phyloP scores from a whole-genome alignment of 108 stramenopile species.

The Skeletonema tropicum region DNA sequence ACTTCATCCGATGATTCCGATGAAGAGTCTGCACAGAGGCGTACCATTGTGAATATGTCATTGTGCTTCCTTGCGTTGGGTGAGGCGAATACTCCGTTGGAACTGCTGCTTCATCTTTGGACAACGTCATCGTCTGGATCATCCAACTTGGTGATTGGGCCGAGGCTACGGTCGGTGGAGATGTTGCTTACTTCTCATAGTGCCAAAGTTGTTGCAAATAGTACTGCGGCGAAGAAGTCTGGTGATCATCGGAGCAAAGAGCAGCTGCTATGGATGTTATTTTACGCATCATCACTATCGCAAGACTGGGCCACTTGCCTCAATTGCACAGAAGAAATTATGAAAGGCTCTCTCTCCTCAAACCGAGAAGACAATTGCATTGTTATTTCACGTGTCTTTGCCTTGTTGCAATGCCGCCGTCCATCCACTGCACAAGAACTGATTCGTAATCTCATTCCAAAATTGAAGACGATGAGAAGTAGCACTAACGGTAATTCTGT shows the following conservation, averaged over 20 bases:
- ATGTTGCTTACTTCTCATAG: constrained; percentile 11
- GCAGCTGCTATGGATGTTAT: constrained; percentile 46
- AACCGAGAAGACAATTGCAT: neutral
- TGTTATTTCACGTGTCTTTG: constrained; percentile 21
- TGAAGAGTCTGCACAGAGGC: constrained; percentile 35
- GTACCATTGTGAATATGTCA: constrained; percentile 38
- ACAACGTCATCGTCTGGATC: constrained; percentile 11
- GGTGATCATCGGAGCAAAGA: neutral
- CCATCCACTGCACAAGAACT: constrained; percentile 28
- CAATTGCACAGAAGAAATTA: constrained; percentile 26
- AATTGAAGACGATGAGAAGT: neutral
- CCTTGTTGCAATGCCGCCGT: constrained; percentile 44
- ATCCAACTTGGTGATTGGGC: neutral
- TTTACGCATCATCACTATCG: constrained; percentile 39
- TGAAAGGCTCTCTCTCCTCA: neutral
- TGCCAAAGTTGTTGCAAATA: constrained; percentile 10
- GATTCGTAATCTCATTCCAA: neutral
- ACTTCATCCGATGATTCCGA: constrained; percentile 20
- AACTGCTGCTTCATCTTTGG: constrained; percentile 44
- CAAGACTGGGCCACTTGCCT: constrained; percentile 50
- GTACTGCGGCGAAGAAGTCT: neutral
- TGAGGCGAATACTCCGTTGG: constrained; percentile 31
- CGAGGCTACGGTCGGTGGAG: constrained; percentile 14
- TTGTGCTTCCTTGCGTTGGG: constrained; percentile 48
- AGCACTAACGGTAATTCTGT: neutral